A percentile compares a stretch with the other conserved stretches of the same genome.
These are phyloP conservation scores for Austroboletus novae-zelandiae DNA, from an alignment of 1,284 basidiomycete genomes.

Conservation along the genomic window DNA sequence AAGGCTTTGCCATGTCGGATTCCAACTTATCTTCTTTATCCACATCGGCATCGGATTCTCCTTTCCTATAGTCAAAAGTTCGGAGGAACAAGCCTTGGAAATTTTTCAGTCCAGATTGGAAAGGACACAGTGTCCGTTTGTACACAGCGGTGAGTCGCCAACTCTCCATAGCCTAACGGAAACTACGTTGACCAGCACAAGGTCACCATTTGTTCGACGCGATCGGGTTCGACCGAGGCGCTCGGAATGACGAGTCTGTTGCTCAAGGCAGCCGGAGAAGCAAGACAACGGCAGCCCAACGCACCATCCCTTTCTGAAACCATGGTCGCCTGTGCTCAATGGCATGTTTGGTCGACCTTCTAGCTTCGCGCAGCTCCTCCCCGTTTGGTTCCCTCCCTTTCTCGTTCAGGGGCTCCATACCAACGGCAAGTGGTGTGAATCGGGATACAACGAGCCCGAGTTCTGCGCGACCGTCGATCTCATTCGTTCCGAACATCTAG, in stretches of 20 bases:
- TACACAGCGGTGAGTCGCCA: not conserved
- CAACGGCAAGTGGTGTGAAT: too few species aligned
- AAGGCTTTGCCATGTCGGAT: too few species aligned
- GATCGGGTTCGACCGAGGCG: constrained; percentile 92
- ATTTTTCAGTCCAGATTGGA: constrained; percentile 83
- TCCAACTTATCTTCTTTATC: too few species aligned
- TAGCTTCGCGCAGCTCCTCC: constrained; percentile 43
- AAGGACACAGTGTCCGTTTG: constrained; percentile 43
- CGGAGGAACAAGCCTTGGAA: constrained; percentile 96
- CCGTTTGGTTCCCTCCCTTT: constrained; percentile 32
- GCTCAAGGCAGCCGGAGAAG: constrained; percentile 83
- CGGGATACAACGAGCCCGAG: constrained; percentile 39
- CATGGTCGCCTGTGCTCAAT: constrained; percentile 42
- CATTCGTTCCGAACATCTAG: constrained; percentile 82
- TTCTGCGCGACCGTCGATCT: constrained; percentile 87
- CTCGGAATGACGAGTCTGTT: constrained; percentile 95
- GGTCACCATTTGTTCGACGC: constrained; percentile 92
- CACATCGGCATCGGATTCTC: too few species aligned
- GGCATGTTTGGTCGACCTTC: constrained; percentile 40
- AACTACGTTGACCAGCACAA: constrained; percentile 82
- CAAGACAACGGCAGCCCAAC: constrained; percentile 46
- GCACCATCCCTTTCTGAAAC: constrained; percentile 31
- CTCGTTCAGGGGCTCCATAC: too few species aligned
- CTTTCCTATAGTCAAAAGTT: too few species aligned
- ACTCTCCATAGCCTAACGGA: constrained; percentile 45